Conservation (phyloP, 495 filamentous ascomycete genomes). For the Neurospora africana region DNA sequence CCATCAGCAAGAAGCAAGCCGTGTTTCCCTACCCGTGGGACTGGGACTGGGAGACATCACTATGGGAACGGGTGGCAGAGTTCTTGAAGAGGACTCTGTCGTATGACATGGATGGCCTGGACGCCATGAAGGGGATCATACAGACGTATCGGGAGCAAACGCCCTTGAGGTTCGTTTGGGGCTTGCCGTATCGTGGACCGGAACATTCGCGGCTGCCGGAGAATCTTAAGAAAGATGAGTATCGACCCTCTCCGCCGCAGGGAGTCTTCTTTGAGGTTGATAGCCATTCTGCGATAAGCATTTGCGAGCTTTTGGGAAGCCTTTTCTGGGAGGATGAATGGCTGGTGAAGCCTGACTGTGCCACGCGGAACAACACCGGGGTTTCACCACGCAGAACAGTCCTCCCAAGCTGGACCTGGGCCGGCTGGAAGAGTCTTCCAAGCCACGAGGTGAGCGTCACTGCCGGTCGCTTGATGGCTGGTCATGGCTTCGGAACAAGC, state of each 20-base stretch:
- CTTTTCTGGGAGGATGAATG: neutral
- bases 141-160: neutral
- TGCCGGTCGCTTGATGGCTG: neutral
- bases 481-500: neutral
- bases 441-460: neutral
- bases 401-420: slow-evolving; percentile 3
- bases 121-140: neutral
- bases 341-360: neutral
- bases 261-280: neutral
- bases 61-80: neutral
- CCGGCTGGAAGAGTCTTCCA: neutral
- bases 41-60: neutral
- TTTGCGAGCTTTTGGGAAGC: neutral
- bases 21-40: neutral
- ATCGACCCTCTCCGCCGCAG: neutral
- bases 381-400: too few relatives aligned
- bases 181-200: neutral
- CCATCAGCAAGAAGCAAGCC: neutral
- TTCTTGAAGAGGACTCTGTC: neutral
- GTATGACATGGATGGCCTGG: neutral
- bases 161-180: neutral
- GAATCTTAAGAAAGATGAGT: neutral
- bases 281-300: neutral
- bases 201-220: neutral
- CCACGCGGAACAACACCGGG: too few relatives aligned